A percentile compares a stretch with the other conserved stretches of the same genome.
Evolutionary conservation across 768 basidiomycete genomes (phyloP).

Genomic region (Suillus subalutaceus): DNA sequence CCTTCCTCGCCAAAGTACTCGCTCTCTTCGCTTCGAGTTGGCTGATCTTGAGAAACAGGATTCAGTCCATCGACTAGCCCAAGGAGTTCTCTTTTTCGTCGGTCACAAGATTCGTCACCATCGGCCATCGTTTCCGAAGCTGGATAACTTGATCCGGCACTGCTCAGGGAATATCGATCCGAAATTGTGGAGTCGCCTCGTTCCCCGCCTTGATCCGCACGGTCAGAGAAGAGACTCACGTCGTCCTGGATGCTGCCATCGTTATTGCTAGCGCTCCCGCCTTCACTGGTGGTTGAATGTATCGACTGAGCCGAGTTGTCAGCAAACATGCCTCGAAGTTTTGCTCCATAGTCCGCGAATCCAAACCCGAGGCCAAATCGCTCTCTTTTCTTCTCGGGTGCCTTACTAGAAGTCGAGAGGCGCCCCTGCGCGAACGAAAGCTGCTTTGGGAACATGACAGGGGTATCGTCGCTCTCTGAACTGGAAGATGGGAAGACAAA

Average conservation of each 20-base stretch:
- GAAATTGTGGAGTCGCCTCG: constrained; percentile 1
- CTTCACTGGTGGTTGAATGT: neutral
- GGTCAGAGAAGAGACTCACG: constrained; percentile 12
- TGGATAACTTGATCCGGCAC: constrained; percentile 5
- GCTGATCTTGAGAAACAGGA: constrained; percentile 14
- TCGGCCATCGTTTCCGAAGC: constrained; percentile 5
- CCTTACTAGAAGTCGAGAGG: constrained; percentile 24
- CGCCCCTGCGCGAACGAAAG: constrained; percentile 23
- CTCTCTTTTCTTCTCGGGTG: constrained; percentile 25
- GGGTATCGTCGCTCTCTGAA: constrained; percentile 39
- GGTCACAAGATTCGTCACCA: constrained; percentile 26
- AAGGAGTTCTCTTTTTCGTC: constrained; percentile 39
- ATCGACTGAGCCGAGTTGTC: neutral
- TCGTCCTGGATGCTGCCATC: neutral
- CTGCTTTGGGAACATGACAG: constrained; percentile 19
- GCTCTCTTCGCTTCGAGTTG: constrained; percentile 28
- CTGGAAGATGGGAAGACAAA: constrained; percentile 45
- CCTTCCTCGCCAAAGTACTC: constrained; percentile 40
- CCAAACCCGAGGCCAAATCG: constrained; percentile 35
- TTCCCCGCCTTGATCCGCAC: constrained; percentile 12
- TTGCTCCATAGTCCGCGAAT: constrained; percentile 17
- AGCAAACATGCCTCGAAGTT: constrained; percentile 16
- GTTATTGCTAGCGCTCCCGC: neutral
- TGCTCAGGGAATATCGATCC: constrained; percentile 3
- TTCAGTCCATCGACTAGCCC: constrained; percentile 40